Conservation (phyloP, 2,329 filamentous ascomycete genomes). For the Botrytis hyacinthi region DNA sequence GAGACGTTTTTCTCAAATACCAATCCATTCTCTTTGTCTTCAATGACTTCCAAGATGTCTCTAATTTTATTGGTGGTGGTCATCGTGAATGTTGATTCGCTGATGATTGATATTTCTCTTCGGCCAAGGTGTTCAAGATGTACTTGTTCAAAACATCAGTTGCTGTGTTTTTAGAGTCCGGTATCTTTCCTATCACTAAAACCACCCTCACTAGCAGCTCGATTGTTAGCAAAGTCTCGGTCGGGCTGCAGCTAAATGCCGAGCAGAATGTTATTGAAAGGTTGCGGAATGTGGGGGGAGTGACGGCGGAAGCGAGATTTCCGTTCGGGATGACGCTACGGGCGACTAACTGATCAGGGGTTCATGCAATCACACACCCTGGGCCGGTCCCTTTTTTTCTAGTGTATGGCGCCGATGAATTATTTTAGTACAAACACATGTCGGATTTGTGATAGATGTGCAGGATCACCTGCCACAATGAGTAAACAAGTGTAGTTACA, state of each 20-base stretch:
- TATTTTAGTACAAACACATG: neutral
- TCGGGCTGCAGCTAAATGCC: neutral
- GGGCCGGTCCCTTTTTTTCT: too few relatives aligned
- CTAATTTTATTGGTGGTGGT: slow-evolving; percentile 19
- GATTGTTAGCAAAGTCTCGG: neutral
- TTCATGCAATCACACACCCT: neutral
- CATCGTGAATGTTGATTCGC: neutral
- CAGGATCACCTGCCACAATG: neutral
- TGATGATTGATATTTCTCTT: neutral
- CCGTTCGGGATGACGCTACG: neutral
- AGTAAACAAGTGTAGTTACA: neutral
- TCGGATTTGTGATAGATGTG: neutral
- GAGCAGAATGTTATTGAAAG: neutral
- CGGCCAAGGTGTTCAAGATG: neutral
- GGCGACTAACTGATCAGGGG: neutral
- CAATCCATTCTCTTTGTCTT: slow-evolving; percentile 28
- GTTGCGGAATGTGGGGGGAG: neutral
- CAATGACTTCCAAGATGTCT: slow-evolving; percentile 24
- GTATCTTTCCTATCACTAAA: neutral
- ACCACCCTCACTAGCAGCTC: neutral
- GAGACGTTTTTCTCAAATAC: slow-evolving; percentile 37
- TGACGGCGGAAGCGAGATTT: neutral
- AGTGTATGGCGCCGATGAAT: neutral
- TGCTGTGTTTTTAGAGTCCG: neutral
- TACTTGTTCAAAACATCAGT: neutral